Percentiles rank a stretch among this genome's conserved stretches.
Evolutionary conservation across 2,329 filamentous ascomycete genomes (phyloP).

Genomic region (Trichoderma sp.): DNA sequence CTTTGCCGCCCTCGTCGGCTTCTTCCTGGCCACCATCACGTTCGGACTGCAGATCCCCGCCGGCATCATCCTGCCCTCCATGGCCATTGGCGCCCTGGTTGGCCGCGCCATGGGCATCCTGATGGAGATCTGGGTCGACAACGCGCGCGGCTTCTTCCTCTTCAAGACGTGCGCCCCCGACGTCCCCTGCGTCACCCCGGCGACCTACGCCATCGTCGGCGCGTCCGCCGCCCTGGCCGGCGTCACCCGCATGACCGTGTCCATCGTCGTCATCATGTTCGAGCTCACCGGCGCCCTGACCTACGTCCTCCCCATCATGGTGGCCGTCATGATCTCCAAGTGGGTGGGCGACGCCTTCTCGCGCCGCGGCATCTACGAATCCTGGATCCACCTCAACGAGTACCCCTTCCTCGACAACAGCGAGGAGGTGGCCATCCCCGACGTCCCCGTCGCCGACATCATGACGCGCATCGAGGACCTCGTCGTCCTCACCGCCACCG

Average conservation of each 20-base stretch:
- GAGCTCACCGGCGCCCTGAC: slow-evolving; percentile 94
- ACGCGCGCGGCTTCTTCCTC: slow-evolving; percentile 73
- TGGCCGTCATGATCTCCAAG: slow-evolving; percentile 96
- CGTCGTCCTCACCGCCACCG: slow-evolving; percentile 80
- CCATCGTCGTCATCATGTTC: slow-evolving; percentile 99
- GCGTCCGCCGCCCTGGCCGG: slow-evolving; percentile 93
- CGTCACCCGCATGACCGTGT: slow-evolving; percentile 94
- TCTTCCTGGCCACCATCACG: slow-evolving; percentile 81
- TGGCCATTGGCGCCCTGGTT: slow-evolving; percentile 90
- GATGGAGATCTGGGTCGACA: slow-evolving; percentile 83
- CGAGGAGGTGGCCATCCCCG: slow-evolving; percentile 77
- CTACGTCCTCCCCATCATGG: slow-evolving; percentile 98
- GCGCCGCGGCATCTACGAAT: slow-evolving; percentile 91
- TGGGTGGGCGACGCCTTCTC: slow-evolving; percentile 98
- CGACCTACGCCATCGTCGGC: slow-evolving; percentile 94
- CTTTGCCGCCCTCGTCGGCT: slow-evolving; percentile 79
- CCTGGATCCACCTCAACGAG: slow-evolving; percentile 94
- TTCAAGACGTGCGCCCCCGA: slow-evolving; percentile 85
- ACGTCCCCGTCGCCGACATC: slow-evolving; percentile 81
- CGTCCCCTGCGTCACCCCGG: slow-evolving; percentile 84
- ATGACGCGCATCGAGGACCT: slow-evolving; percentile 94
- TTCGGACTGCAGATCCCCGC: slow-evolving; percentile 95
- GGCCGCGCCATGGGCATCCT: slow-evolving; percentile 88
- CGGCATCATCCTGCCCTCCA: slow-evolving; percentile 92
- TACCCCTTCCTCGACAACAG: slow-evolving; percentile 95